Evolutionary conservation across 2,329 filamentous ascomycete species (phyloP).

Genomic region (Arthrobotrys musiformis): DNA sequence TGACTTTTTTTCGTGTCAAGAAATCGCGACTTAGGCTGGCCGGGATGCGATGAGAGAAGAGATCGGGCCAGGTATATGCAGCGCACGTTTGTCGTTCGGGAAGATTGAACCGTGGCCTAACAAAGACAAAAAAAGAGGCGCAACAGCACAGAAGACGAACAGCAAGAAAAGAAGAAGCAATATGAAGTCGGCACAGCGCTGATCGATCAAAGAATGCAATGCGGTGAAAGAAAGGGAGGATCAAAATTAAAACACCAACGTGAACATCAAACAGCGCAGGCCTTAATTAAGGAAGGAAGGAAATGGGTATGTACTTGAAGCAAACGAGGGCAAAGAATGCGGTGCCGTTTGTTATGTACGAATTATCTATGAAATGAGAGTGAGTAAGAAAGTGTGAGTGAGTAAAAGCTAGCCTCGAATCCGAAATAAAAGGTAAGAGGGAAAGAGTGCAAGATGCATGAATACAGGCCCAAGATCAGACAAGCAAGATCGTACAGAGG

Average conservation of each 20-base stretch:
- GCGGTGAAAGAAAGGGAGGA: neutral
- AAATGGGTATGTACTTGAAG: neutral
- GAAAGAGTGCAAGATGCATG: neutral
- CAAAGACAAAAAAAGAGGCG: constrained; percentile 2
- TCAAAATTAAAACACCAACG: neutral
- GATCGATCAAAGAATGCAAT: constrained; percentile 4
- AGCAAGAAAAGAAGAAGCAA: neutral
- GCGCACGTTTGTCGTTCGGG: neutral
- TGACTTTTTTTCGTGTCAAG: constrained; percentile 2
- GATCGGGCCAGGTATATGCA: constrained; percentile 15
- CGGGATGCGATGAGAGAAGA: constrained; percentile 1
- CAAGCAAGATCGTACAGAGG: constrained; percentile 4
- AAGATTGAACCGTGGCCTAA: constrained; percentile 9
- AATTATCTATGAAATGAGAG: neutral
- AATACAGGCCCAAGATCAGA: no score
- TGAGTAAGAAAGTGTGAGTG: neutral
- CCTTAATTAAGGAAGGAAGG: no score
- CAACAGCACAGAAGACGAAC: neutral
- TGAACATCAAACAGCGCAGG: neutral
- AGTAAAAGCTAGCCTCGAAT: no score
- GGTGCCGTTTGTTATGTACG: neutral
- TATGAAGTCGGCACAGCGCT: neutral
- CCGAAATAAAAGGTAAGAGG: neutral
- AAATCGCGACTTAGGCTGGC: neutral
- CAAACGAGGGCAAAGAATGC: neutral